phyloP scores from a whole-genome alignment of 2,329 filamentous ascomycete species.

The Capronia coronata region DNA sequence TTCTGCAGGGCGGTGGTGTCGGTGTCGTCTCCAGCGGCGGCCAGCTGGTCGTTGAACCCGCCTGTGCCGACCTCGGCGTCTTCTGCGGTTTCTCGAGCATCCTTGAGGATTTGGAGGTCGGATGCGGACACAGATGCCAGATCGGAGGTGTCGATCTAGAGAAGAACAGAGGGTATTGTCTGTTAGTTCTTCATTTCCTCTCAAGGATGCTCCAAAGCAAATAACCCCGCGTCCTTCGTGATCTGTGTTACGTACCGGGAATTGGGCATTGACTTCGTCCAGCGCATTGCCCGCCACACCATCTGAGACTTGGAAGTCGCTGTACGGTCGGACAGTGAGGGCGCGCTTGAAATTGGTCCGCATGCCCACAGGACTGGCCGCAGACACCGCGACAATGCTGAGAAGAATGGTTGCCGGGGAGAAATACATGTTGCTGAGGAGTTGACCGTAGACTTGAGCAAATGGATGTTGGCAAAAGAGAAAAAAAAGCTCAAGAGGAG shows the following conservation, averaged over 20 bases:
- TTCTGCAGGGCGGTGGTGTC: constrained; percentile 44
- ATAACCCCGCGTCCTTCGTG: background rate
- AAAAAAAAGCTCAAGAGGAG: too few relatives aligned
- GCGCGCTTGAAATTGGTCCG: background rate
- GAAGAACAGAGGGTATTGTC: background rate
- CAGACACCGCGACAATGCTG: constrained; percentile 12
- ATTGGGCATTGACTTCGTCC: constrained; percentile 49
- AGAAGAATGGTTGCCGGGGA: constrained; percentile 12
- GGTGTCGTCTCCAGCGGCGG: constrained; percentile 35
- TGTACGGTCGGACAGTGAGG: constrained; percentile 14
- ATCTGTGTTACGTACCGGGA: constrained; percentile 42
- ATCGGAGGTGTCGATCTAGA: constrained; percentile 31
- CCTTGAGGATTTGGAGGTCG: constrained; percentile 48
- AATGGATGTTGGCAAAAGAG: too few relatives aligned
- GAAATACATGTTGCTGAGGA: constrained; percentile 8
- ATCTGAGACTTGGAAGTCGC: constrained; percentile 28
- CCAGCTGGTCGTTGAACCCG: constrained; percentile 51
- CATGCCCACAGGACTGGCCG: constrained; percentile 6
- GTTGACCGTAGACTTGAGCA: too few relatives aligned
- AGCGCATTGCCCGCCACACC: constrained; percentile 50
- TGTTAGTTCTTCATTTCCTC: background rate
- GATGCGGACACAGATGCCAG: constrained; percentile 43
- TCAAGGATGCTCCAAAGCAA: background rate
- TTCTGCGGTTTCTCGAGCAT: constrained; percentile 48
- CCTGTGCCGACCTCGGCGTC: constrained; percentile 42